These are phyloP conservation scores for Selenicereus undatus DNA, from an alignment of 148 eudicot genomes.

Conservation along the genomic window DNA sequence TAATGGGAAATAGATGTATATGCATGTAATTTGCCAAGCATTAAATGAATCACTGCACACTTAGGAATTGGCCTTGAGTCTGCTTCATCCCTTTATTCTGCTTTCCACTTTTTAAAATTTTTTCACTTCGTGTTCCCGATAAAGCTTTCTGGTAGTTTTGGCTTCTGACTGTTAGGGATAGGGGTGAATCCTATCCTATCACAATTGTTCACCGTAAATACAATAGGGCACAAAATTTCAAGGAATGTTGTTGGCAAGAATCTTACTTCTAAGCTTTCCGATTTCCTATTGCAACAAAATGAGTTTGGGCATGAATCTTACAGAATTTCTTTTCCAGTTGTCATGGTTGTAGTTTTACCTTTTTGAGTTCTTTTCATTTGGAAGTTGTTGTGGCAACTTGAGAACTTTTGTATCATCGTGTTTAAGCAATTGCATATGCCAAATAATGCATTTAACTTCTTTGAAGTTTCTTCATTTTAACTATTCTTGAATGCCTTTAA, in stretches of 20 bases:
- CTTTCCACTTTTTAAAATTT: not conserved
- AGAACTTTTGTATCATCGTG: too few species aligned
- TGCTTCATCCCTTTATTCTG: not conserved
- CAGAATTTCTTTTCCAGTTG: not conserved
- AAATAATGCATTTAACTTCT: not conserved
- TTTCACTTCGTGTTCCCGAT: not conserved
- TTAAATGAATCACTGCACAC: not conserved
- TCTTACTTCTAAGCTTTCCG: conserved; percentile 97
- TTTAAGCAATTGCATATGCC: too few species aligned
- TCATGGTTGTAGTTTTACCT: too few species aligned
- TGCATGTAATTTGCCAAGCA: too few species aligned
- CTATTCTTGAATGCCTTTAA: not conserved
- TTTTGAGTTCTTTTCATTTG: too few species aligned
- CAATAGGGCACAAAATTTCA: not conserved
- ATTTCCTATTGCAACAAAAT: conserved; percentile 55
- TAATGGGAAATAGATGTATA: too few species aligned
- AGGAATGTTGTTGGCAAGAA: conserved; percentile 11
- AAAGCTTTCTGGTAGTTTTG: not conserved
- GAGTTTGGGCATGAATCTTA: not conserved
- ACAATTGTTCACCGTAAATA: not conserved
- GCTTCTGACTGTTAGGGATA: not conserved
- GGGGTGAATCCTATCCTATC: not conserved
- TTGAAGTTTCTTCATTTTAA: not conserved
- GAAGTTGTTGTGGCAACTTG: too few species aligned
- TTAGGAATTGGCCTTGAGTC: not conserved